Percentiles rank a stretch among this genome's conserved stretches.
Conservation (phyloP, 305 asterid species). For the Lippia alba region DNA sequence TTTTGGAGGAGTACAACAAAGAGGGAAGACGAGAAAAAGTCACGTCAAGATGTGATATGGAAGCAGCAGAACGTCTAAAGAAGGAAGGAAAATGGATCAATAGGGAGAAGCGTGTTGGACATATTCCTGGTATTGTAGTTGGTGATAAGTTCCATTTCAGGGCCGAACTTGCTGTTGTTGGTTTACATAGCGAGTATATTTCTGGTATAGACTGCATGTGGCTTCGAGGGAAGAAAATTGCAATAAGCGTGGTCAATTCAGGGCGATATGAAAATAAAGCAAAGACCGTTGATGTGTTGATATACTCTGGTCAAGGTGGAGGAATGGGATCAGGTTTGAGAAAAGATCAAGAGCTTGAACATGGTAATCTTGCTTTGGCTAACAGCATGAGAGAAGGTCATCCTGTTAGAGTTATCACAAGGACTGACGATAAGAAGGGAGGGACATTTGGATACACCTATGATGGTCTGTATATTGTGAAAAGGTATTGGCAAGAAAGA, state of each 20-base stretch:
- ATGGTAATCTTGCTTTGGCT: conserved; percentile 66
- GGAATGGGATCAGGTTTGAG: conserved; percentile 33
- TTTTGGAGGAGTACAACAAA: conserved; percentile 48
- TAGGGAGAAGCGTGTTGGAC: conserved; percentile 46
- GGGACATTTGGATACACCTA: conserved; percentile 43
- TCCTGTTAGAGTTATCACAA: conserved; percentile 67
- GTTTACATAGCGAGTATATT: conserved; percentile 55
- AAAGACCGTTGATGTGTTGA: conserved; percentile 42
- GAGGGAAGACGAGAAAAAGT: conserved; percentile 29
- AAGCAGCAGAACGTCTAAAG: conserved; percentile 40
- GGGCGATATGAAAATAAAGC: conserved; percentile 43
- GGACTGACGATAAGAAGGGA: conserved; percentile 38
- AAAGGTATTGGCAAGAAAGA: conserved; percentile 46
- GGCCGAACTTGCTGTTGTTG: conserved; percentile 68
- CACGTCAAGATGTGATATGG: conserved; percentile 8
- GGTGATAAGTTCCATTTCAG: conserved; percentile 65
- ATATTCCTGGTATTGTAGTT: conserved; percentile 64
- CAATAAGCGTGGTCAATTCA: conserved; percentile 62
- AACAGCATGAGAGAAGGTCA: conserved; percentile 49
- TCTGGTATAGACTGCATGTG: conserved; percentile 62
- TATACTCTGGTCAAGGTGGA: conserved; percentile 79
- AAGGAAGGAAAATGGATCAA: conserved; percentile 39
- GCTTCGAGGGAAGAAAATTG: conserved; percentile 37
- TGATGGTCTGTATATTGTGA: conserved; percentile 67
- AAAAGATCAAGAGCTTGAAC: conserved; percentile 63